phyloP scores from a whole-genome alignment of 345 rosid species.

The Bruguiera parviflora region DNA sequence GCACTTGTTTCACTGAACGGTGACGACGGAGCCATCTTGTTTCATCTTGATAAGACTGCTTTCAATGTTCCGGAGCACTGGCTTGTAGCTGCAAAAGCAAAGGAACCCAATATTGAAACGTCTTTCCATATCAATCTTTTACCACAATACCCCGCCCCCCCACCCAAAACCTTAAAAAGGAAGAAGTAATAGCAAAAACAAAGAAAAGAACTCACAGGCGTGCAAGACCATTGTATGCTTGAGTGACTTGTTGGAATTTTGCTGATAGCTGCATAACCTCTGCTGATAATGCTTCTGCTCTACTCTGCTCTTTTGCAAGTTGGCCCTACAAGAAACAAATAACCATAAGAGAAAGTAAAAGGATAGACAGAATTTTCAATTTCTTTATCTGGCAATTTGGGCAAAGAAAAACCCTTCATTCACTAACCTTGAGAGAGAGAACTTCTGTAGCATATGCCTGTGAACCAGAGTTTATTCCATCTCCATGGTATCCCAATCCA shows the following conservation, averaged over 20 bases:
- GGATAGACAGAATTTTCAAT: no score
- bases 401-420: neutral
- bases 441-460: constrained; percentile 42
- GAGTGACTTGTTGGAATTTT: constrained; percentile 70
- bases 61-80: constrained; percentile 80
- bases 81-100: constrained; percentile 62
- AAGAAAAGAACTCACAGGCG: constrained; percentile 52
- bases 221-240: constrained; percentile 67
- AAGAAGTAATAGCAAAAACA: neutral
- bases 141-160: neutral
- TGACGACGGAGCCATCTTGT: constrained; percentile 62
- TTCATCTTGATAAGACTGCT: constrained; percentile 79
- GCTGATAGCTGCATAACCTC: constrained; percentile 82
- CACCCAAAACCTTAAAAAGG: no score
- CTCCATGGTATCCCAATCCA: constrained; percentile 29
- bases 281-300: constrained; percentile 76
- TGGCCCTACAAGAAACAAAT: constrained; percentile 40
- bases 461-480: constrained; percentile 31
- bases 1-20: constrained; percentile 34
- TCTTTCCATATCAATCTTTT: neutral
- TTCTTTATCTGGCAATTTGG: no score
- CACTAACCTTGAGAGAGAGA: constrained; percentile 66
- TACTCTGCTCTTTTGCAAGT: constrained; percentile 77
- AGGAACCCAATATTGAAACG: constrained; percentile 4
- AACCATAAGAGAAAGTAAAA: no score